Conservation (phyloP, 2,329 filamentous ascomycete genomes). For the Talaromyces albobiverticillius region DNA sequence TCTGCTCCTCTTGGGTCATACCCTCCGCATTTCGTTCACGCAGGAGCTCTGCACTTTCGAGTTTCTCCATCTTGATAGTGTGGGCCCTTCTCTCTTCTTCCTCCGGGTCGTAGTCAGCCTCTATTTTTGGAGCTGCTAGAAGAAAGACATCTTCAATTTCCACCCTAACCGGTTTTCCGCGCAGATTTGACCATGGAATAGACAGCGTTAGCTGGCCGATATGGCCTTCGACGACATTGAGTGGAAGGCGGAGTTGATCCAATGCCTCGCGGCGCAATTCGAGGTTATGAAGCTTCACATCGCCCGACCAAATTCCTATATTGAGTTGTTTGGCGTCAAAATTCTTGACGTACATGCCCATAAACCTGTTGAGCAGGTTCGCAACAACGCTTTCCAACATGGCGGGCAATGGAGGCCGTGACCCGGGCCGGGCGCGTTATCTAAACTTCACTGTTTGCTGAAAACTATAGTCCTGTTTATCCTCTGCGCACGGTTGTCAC, state of each 20-base stretch:
- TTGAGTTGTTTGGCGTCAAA: slow-evolving; percentile 98
- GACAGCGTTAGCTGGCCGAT: slow-evolving; percentile 85
- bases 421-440: slow-evolving; percentile 62
- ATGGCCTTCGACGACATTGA: slow-evolving; percentile 95
- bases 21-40: slow-evolving; percentile 92
- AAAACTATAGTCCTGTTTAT: neutral
- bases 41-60: slow-evolving; percentile 91
- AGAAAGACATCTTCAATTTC: slow-evolving; percentile 97
- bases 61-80: slow-evolving; percentile 96
- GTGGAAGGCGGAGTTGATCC: slow-evolving; percentile 91
- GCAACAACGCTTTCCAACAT: slow-evolving; percentile 98
- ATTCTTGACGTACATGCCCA: slow-evolving; percentile 99
- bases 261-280: slow-evolving; percentile 92
- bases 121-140: slow-evolving; percentile 90
- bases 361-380: slow-evolving; percentile 94
- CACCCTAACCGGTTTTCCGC: slow-evolving; percentile 90
- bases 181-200: slow-evolving; percentile 96
- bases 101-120: slow-evolving; percentile 86
- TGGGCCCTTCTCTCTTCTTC: slow-evolving; percentile 86
- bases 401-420: slow-evolving; percentile 60
- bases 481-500: neutral
- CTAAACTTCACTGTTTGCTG: neutral
- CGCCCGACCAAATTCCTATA: slow-evolving; percentile 97
- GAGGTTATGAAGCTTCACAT: slow-evolving; percentile 91
- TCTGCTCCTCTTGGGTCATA: slow-evolving; percentile 89